phyloP scores from a whole-genome alignment of 1,284 basidiomycete genomes.

The Thelephora terrestris region DNA sequence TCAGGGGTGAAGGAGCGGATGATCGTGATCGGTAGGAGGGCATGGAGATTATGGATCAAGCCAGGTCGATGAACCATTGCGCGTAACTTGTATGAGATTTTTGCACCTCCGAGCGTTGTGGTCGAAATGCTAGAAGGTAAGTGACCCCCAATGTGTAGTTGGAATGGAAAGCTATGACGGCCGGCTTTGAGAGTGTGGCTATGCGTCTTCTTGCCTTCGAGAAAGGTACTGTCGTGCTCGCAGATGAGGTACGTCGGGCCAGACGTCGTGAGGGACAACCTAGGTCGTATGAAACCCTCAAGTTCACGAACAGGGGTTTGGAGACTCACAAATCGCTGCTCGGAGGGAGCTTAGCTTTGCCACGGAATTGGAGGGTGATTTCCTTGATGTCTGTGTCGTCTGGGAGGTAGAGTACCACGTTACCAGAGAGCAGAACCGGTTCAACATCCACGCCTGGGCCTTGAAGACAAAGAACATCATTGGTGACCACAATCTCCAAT shows the following conservation, averaged over 20 bases:
- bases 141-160: constrained; percentile 70
- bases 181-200: constrained; percentile 87
- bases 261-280: constrained; percentile 34
- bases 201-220: constrained; percentile 69
- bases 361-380: constrained; percentile 74
- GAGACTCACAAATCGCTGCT: constrained; percentile 55
- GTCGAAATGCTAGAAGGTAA: constrained; percentile 72
- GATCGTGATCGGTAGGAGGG: constrained; percentile 52
- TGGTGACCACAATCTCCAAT: constrained; percentile 69
- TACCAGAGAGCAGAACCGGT: constrained; percentile 64
- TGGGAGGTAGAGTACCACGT: constrained; percentile 67
- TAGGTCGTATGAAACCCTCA: constrained; percentile 8
- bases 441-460: constrained; percentile 81
- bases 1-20: constrained; percentile 69
- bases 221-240: constrained; percentile 83
- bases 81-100: constrained; percentile 79
- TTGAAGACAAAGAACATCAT: constrained; percentile 58
- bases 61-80: constrained; percentile 68
- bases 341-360: constrained; percentile 67
- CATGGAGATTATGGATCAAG: constrained; percentile 47
- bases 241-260: constrained; percentile 59
- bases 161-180: constrained; percentile 81
- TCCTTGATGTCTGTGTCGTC: constrained; percentile 82
- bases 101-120: constrained; percentile 46
- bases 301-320: constrained; percentile 2